A percentile compares a stretch with the other conserved stretches of the same genome.
Evolutionary conservation across 2,329 filamentous ascomycete genomes (phyloP).

Genomic region (Colletotrichum plurivorum): DNA sequence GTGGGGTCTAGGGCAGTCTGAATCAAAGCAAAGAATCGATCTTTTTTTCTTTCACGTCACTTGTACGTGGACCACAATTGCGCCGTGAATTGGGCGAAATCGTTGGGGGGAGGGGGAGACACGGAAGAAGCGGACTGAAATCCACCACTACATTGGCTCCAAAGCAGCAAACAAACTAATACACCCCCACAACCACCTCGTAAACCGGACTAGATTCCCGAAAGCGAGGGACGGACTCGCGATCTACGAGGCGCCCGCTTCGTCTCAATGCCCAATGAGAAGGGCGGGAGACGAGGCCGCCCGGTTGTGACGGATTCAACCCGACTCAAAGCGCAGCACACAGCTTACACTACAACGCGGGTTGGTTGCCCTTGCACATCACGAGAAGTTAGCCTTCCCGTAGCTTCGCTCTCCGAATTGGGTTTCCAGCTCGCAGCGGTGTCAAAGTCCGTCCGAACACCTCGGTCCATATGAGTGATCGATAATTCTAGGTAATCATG

Average conservation of each 20-base stretch:
- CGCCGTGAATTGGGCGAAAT: neutral
- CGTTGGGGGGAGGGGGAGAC: constrained; percentile 19
- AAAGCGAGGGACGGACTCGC: constrained; percentile 9
- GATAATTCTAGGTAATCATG: neutral
- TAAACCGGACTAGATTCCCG: neutral
- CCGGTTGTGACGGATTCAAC: neutral
- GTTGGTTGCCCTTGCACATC: neutral
- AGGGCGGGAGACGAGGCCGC: neutral
- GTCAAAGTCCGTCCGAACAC: constrained; percentile 1
- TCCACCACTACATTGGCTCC: constrained; percentile 32
- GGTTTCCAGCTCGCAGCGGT: constrained; percentile 31
- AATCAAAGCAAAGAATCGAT: constrained; percentile 27
- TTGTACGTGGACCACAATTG: neutral
- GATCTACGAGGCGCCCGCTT: neutral
- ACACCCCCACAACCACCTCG: neutral
- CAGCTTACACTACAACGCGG: too few species aligned
- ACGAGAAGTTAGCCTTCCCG: constrained; percentile 2
- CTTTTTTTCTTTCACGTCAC: neutral
- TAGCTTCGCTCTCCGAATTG: constrained; percentile 5
- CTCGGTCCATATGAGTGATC: constrained; percentile 8
- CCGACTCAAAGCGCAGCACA: neutral
- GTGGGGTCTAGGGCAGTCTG: constrained; percentile 11
- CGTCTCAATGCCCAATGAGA: neutral
- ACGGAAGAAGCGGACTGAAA: constrained; percentile 19
- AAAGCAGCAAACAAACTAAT: neutral